Base-by-base conservation (phyloP, 768 basidiomycete species). In the Vishniacozyma victoriae region DNA sequence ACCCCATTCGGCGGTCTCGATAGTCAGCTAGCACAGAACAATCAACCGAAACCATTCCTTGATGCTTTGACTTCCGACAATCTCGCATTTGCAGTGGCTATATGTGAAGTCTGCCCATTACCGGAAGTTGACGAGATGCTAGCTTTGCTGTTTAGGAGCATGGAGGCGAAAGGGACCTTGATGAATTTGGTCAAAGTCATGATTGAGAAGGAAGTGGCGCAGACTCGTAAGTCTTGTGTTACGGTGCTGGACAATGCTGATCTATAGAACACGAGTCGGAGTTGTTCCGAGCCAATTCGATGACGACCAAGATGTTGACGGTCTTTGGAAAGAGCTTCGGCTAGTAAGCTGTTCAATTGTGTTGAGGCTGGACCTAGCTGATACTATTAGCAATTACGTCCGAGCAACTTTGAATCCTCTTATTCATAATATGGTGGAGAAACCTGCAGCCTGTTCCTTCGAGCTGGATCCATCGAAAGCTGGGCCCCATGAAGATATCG, bases 241-340 rank as follows among this genome's bases (percentile, higher is more conserved):
- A 26, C 14, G 29, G 3, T 6, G 4, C 7, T 19, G 6, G 13
- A 2, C n/a, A 16, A 37, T 5, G 19, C 6, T 1, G 25, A 41
- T 44, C 14, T 35, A n/a, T 69, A 89, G 91, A 81, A 33, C 83
- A 77, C 57, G 87, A 92, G 54, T 77, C 82, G 0, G 78, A 80
- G n/a, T 74, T 96, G 6, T 95, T 96, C 75, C 78, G 92, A 41
- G 78, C 85, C 52, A 95, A 93, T 69, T 84, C 86, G 2, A 86
- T 86, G 1, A 88, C 84, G 59, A 86, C 86, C n/a, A 76, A 86
- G 35, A 83, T 96, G 49, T 73, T 95, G 37, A 87, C 87, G 5
- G 81, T 83, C 1, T 92, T 92, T 59, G 87, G 87, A 3, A 82
- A 78, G 64, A 81, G 85, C n/a, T 87, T 91, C 52, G 92, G 91